Conservation (phyloP, 768 basidiomycete species). For the Suillus americanus region DNA sequence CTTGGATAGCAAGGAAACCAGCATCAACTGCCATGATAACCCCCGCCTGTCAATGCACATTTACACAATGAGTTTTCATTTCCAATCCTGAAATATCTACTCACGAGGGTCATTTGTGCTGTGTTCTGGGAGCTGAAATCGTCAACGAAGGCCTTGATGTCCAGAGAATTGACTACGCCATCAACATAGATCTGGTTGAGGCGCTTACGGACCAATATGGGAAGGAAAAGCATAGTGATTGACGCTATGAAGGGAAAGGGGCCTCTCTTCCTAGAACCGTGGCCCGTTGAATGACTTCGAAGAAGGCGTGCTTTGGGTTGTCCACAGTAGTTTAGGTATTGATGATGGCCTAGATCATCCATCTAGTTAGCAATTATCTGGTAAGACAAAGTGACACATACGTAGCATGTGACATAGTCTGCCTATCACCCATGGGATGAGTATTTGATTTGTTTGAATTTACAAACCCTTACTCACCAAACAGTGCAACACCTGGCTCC, state of each 20-base stretch:
- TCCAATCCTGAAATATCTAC: no score
- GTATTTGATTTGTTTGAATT: neutral
- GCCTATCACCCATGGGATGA: neutral
- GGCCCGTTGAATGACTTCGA: neutral
- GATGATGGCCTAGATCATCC: neutral
- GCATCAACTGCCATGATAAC: neutral
- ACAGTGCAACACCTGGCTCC: neutral
- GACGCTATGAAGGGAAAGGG: neutral
- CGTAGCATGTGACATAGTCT: conserved; percentile 1
- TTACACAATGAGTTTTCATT: neutral
- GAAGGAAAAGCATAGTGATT: neutral
- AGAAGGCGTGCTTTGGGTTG: conserved; percentile 2
- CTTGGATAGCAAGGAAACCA: neutral
- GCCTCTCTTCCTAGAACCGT: fast-evolving
- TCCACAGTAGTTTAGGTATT: neutral
- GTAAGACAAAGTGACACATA: neutral
- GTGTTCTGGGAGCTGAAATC: neutral
- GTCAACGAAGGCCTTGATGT: neutral
- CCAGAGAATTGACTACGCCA: neutral
- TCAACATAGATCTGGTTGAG: neutral
- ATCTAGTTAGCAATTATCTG: neutral
- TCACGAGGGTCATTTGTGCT: neutral
- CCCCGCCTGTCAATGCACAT: neutral
- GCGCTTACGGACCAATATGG: neutral
- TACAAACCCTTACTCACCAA: neutral